Evolutionary conservation across 257 asterid genomes (phyloP).

Genomic region (Eustoma russellianum): DNA sequence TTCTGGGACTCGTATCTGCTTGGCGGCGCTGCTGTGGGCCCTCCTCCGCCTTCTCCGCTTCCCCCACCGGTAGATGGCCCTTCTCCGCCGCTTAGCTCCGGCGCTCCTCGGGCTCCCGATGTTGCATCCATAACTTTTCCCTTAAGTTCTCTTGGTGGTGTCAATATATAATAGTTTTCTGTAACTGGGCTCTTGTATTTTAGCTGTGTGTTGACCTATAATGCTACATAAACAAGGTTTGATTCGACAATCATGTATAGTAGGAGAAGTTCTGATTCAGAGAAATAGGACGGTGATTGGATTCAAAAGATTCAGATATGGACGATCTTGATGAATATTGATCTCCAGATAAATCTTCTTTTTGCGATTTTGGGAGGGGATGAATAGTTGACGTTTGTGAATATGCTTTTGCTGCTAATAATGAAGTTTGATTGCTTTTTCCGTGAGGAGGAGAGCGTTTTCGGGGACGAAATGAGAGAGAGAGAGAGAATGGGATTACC

Average conservation of each 20-base stretch:
- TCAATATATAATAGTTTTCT: background rate
- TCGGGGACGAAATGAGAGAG: background rate
- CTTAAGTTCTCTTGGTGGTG: background rate
- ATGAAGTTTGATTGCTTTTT: background rate
- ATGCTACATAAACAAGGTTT: background rate
- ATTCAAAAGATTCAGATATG: background rate
- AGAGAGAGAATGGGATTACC: background rate
- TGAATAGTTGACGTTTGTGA: no score
- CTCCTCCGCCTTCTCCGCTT: slow-evolving; percentile 13
- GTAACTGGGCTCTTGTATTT: background rate
- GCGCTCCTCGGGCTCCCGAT: slow-evolving; percentile 14
- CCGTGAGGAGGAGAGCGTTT: slow-evolving; percentile 14
- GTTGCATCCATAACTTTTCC: slow-evolving; percentile 25
- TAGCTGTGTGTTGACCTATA: background rate
- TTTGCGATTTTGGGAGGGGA: no score
- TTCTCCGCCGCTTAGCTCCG: slow-evolving; percentile 14
- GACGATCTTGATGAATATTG: background rate
- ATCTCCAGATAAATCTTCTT: background rate
- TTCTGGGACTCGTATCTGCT: slow-evolving; percentile 42
- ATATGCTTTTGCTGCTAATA: no score
- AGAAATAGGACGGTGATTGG: background rate
- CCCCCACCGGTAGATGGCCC: slow-evolving; percentile 13
- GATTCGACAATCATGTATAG: background rate
- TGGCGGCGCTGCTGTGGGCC: slow-evolving; percentile 25
- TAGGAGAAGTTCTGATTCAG: background rate